Conservation (phyloP, 225 moss, liverwort and hornwort species). For the Ulota crispa region DNA sequence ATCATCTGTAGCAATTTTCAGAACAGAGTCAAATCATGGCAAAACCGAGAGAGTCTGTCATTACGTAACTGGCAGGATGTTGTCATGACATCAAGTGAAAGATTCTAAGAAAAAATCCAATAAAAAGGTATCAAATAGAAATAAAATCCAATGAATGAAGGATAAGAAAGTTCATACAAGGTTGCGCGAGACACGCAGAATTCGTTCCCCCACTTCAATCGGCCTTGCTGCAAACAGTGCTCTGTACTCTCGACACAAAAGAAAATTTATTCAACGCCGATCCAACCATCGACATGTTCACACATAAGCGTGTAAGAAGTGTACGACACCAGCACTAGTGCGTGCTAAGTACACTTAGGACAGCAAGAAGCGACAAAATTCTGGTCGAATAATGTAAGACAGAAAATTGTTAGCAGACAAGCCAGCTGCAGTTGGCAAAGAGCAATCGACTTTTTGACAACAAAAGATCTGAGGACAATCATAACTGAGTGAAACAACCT, state of each 20-base stretch:
- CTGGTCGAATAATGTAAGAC: not conserved
- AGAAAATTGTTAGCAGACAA: not conserved
- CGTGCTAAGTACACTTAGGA: not conserved
- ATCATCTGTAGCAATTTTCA: slow-evolving; percentile 57
- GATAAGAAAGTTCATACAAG: slow-evolving; percentile 45
- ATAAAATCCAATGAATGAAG: not conserved
- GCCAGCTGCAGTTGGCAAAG: slow-evolving; percentile 7
- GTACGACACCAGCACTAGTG: not conserved
- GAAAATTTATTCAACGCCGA: not conserved
- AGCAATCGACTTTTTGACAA: not conserved
- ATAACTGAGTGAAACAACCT: slow-evolving; percentile 43
- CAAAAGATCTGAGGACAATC: not conserved
- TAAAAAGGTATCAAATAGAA: slow-evolving; percentile 10
- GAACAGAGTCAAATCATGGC: slow-evolving; percentile 11
- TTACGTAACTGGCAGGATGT: not conserved
- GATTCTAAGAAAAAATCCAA: not conserved
- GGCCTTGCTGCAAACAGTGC: slow-evolving; percentile 80
- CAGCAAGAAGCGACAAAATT: not conserved
- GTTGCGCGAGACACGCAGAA: slow-evolving; percentile 80
- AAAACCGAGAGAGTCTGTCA: slow-evolving; percentile 6
- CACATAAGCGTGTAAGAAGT: not conserved
- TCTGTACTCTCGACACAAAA: slow-evolving; percentile 39
- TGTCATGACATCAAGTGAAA: not conserved
- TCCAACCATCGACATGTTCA: not conserved
- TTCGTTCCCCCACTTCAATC: slow-evolving; percentile 72